Conservation (phyloP, 1,284 basidiomycete genomes). For the Mycena citricolor region DNA sequence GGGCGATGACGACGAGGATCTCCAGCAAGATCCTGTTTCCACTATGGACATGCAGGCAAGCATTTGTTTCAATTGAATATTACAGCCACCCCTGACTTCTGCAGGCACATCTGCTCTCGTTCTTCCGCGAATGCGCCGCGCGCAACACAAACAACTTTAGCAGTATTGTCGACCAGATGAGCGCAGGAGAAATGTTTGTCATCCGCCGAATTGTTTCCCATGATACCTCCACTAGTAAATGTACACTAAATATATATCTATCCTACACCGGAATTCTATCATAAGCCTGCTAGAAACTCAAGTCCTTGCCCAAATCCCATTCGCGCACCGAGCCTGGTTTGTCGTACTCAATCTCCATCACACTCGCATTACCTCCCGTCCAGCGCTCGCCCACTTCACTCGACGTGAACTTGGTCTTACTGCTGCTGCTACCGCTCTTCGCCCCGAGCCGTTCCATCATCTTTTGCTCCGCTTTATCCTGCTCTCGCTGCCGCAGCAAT, state of each 20-base stretch:
- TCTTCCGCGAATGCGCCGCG: constrained; percentile 70
- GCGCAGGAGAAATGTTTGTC: constrained; percentile 67
- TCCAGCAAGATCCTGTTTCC: constrained; percentile 84
- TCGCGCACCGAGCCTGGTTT: constrained; percentile 82
- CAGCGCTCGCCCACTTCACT: constrained; percentile 37
- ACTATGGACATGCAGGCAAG: constrained; percentile 86
- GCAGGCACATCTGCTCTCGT: constrained; percentile 65
- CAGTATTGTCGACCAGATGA: constrained; percentile 62
- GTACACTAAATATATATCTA: too few relatives aligned
- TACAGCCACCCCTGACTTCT: constrained; percentile 7
- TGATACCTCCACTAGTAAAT: too few relatives aligned
- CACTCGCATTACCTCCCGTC: constrained; percentile 43
- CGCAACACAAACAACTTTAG: constrained; percentile 69
- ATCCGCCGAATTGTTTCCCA: constrained; percentile 64
- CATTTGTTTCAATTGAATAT: constrained; percentile 14
- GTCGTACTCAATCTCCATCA: constrained; percentile 84
- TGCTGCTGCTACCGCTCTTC: too few relatives aligned
- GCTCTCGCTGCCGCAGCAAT: constrained; percentile 65
- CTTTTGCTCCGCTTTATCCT: constrained; percentile 82
- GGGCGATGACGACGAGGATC: constrained; percentile 85
- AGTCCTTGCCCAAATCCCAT: constrained; percentile 94
- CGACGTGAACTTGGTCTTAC: constrained; percentile 40
- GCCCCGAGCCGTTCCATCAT: constrained; percentile 67
- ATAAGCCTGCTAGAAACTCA: constrained; percentile 45
- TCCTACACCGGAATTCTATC: too few relatives aligned